phyloP scores from a whole-genome alignment of 257 asterid genomes.

The Solanum sitiens region DNA sequence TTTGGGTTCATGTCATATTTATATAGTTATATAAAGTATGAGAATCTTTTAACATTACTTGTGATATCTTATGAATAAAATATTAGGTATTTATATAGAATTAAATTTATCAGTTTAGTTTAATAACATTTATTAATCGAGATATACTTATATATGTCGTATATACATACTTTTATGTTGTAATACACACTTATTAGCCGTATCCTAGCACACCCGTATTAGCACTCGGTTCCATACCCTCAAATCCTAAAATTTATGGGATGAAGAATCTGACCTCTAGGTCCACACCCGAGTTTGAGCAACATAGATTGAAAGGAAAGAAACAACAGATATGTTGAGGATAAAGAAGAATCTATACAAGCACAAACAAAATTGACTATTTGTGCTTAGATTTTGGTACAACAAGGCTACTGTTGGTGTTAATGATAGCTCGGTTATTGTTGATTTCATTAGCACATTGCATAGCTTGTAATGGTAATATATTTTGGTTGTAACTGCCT shows the following conservation, averaged over 20 bases:
- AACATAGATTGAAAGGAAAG: neutral
- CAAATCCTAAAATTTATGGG: neutral
- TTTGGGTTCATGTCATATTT: neutral
- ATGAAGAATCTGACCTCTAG: neutral
- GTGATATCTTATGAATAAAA: neutral
- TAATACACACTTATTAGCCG: neutral
- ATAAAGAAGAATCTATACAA: neutral
- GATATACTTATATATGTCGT: neutral
- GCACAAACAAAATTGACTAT: neutral
- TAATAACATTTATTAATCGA: neutral
- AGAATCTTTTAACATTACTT: neutral
- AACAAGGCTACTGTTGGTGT: neutral
- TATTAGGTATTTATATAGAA: neutral
- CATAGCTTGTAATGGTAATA: neutral
- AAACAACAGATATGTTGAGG: neutral
- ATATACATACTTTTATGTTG: neutral
- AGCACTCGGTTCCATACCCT: neutral
- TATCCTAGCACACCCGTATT: neutral
- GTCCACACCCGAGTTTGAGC: neutral
- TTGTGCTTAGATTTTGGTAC: neutral
- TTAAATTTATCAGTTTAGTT: neutral
- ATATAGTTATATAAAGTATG: neutral
- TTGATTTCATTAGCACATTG: neutral
- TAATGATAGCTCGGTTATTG: neutral
- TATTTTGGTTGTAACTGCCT: neutral